Conservation (phyloP, 148 eudicot species). For the Gaultheria prostrata region DNA sequence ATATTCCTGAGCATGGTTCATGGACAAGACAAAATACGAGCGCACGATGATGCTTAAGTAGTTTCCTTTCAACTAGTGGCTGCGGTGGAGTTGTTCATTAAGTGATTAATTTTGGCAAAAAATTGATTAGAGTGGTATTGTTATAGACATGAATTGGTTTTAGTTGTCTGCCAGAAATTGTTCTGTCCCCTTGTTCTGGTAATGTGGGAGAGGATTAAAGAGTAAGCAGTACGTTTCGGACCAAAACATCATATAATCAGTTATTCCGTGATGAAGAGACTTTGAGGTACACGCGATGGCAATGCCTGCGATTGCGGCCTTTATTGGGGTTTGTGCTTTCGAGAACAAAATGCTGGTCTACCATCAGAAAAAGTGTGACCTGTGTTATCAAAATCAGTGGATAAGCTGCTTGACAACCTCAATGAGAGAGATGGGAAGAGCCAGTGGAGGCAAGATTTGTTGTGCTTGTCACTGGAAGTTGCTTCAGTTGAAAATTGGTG, state of each 20-base stretch:
- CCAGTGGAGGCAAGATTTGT: neutral
- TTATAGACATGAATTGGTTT: too few species aligned
- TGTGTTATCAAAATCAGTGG: neutral
- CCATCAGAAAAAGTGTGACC: neutral
- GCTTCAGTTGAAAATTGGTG: neutral
- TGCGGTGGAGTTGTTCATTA: neutral
- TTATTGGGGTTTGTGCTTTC: too few species aligned
- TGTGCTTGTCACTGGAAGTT: neutral
- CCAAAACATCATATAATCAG: neutral
- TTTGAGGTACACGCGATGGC: too few species aligned
- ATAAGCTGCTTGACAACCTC: neutral
- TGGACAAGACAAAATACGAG: neutral
- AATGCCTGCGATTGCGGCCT: neutral
- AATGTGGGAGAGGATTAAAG: neutral
- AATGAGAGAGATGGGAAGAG: neutral
- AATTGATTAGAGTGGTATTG: neutral
- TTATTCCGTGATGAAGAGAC: too few species aligned
- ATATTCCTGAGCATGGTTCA: neutral
- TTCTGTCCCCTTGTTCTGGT: neutral
- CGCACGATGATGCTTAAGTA: neutral
- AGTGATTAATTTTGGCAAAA: neutral
- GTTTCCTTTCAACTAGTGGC: neutral
- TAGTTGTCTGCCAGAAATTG: too few species aligned
- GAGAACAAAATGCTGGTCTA: neutral
- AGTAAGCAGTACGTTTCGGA: neutral